These are phyloP conservation scores for Colletotrichum euphorbiae DNA, from an alignment of 2,329 filamentous ascomycete genomes.

Conservation along the genomic window DNA sequence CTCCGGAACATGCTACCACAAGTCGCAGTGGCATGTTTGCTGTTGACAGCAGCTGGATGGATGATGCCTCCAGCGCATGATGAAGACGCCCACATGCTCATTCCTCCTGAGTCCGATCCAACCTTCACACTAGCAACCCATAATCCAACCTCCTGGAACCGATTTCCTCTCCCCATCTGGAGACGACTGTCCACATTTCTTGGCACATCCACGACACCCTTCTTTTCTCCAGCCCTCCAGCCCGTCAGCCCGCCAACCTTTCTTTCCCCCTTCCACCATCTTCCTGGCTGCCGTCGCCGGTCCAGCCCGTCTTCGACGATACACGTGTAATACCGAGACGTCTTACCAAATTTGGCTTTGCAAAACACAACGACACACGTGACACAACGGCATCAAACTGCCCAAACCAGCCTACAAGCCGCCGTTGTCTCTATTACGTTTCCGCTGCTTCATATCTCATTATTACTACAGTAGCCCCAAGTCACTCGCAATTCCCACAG, in stretches of 20 bases:
- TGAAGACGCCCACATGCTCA: slow-evolving; percentile 6
- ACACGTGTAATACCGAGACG: slow-evolving; percentile 24
- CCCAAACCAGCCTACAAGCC: slow-evolving; percentile 18
- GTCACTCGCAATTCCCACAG: slow-evolving; percentile 10
- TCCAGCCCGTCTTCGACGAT: slow-evolving; percentile 24
- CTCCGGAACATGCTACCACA: slow-evolving; percentile 1
- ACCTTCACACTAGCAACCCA: not conserved
- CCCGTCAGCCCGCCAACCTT: too few species aligned
- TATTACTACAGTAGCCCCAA: too few species aligned
- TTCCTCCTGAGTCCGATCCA: slow-evolving; percentile 16
- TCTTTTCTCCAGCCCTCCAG: not conserved
- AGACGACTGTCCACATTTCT: slow-evolving; percentile 15
- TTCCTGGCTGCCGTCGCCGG: slow-evolving; percentile 20
- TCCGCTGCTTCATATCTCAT: slow-evolving; percentile 18
- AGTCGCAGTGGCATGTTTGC: slow-evolving; percentile 26
- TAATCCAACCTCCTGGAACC: slow-evolving; percentile 27
- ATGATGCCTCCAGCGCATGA: slow-evolving; percentile 31
- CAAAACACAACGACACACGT: not conserved
- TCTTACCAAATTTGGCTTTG: slow-evolving; percentile 13
- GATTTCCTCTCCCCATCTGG: slow-evolving; percentile 19
- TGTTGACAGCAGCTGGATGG: slow-evolving; percentile 30
- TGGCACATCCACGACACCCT: slow-evolving; percentile 18
- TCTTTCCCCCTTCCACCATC: not conserved
- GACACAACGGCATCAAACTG: not conserved
- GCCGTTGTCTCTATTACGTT: slow-evolving; percentile 34